Evolutionary conservation across 202 grass and related monocot species (phyloP).

Genomic region (Zizania palustris): DNA sequence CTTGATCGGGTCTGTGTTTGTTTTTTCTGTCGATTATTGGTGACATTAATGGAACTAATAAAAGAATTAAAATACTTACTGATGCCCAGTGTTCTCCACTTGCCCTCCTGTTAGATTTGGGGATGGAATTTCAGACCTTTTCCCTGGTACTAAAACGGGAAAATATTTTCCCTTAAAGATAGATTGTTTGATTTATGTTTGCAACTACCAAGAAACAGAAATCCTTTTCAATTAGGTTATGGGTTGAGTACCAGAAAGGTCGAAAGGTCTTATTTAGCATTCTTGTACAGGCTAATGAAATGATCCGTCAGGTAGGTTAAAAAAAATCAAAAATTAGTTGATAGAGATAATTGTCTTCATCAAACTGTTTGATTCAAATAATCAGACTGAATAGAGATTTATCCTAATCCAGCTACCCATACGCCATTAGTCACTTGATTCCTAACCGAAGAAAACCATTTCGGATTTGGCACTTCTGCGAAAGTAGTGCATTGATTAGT

Average conservation of each 20-base stretch:
- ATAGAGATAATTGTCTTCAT: constrained; percentile 49
- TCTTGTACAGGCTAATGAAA: constrained; percentile 36
- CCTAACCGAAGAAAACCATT: constrained; percentile 52
- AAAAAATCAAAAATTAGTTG: constrained; percentile 46
- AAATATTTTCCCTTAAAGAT: not conserved
- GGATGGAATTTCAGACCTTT: not conserved
- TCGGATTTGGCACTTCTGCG: constrained; percentile 55
- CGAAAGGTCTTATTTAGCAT: constrained; percentile 44
- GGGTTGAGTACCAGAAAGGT: not conserved
- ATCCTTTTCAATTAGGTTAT: not conserved
- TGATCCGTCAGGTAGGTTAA: constrained; percentile 33
- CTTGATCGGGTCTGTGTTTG: no score
- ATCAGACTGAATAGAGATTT: constrained; percentile 35
- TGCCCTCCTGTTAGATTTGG: not conserved
- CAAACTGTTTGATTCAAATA: constrained; percentile 46
- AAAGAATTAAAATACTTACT: constrained; percentile 15
- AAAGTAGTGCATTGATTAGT: constrained; percentile 47
- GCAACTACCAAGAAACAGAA: not conserved
- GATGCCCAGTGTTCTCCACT: not conserved
- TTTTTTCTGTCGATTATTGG: not conserved
- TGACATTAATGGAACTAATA: not conserved
- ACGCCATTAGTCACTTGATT: constrained; percentile 46
- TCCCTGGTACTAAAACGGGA: constrained; percentile 3
- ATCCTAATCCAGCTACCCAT: constrained; percentile 42
- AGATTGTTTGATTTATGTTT: constrained; percentile 15